These are phyloP conservation scores for Gossypium raimondii DNA, from an alignment of 345 rosid genomes.

Conservation along the genomic window DNA sequence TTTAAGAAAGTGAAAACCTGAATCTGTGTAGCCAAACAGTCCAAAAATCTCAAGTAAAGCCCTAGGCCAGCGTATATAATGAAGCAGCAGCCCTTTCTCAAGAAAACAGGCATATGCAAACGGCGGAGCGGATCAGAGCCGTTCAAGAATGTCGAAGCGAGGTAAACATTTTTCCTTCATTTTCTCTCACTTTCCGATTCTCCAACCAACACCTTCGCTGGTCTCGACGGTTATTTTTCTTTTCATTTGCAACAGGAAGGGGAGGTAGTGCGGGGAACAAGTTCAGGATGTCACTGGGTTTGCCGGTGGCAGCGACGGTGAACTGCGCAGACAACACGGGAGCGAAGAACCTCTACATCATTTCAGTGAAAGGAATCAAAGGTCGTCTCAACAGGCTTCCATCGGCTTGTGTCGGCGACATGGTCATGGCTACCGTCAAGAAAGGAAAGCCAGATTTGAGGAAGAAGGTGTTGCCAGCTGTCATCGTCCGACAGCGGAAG, in stretches of 20 bases:
- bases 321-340: slow-evolving; percentile 79
- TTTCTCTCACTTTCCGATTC: not conserved
- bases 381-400: slow-evolving; percentile 90
- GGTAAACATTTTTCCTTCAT: slow-evolving; percentile 1
- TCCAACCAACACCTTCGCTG: not conserved
- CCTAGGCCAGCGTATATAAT: no score
- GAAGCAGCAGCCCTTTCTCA: not conserved
- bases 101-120: not conserved
- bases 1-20: not conserved
- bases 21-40: no score
- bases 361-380: slow-evolving; percentile 90
- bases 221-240: not conserved
- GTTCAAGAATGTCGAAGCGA: slow-evolving; percentile 42
- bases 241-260: slow-evolving; percentile 33
- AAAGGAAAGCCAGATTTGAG: slow-evolving; percentile 95
- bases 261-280: slow-evolving; percentile 76
- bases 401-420: slow-evolving; percentile 91
- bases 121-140: not conserved
- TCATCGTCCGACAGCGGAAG: slow-evolving; percentile 88
- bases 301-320: slow-evolving; percentile 70
- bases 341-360: slow-evolving; percentile 83
- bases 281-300: slow-evolving; percentile 83
- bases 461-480: slow-evolving; percentile 96
- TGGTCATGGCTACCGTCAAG: slow-evolving; percentile 98
- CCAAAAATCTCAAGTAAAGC: no score